A percentile compares a stretch with the other conserved stretches of the same genome.
Conservation (phyloP, 768 basidiomycete genomes). For the Symmetrospora coprosmae region DNA sequence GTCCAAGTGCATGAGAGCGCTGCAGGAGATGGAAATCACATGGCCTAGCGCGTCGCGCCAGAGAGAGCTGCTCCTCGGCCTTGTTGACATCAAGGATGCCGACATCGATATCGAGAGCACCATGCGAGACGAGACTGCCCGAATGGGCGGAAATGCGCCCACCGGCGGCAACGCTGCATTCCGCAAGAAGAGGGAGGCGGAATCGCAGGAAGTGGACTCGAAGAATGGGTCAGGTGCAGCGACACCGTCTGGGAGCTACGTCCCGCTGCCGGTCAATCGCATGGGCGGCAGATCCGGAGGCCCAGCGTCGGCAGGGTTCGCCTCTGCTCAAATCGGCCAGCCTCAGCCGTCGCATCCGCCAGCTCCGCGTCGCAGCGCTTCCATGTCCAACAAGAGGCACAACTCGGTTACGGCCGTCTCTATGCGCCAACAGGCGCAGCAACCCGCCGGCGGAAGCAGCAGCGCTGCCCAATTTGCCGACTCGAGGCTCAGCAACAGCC, state of each 20-base stretch:
- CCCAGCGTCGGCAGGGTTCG: too few species aligned
- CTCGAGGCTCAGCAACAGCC: too few species aligned
- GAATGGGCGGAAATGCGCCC: not conserved
- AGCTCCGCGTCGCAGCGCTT: too few species aligned
- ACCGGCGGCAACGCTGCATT: slow-evolving; percentile 25
- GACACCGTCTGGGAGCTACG: not conserved
- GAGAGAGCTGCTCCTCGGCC: not conserved
- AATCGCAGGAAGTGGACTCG: slow-evolving; percentile 14
- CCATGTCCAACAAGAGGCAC: not conserved
- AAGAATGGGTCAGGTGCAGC: not conserved
- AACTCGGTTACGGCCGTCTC: slow-evolving; percentile 13
- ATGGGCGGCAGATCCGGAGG: too few species aligned
- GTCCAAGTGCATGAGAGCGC: slow-evolving; percentile 27
- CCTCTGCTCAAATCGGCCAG: too few species aligned
- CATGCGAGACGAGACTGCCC: too few species aligned
- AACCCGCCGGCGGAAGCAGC: not conserved
- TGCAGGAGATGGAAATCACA: slow-evolving; percentile 31
- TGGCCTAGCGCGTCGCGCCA: slow-evolving; percentile 20
- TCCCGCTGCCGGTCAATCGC: too few species aligned
- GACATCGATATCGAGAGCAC: not conserved
- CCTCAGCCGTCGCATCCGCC: too few species aligned
- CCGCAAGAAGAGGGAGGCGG: slow-evolving; percentile 19
- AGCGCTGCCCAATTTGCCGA: too few species aligned
- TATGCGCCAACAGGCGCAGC: not conserved
- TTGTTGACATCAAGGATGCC: not conserved